Base-by-base conservation (phyloP, 1,139 yeast genomes). In the Tardiomyces digboiensis region DNA sequence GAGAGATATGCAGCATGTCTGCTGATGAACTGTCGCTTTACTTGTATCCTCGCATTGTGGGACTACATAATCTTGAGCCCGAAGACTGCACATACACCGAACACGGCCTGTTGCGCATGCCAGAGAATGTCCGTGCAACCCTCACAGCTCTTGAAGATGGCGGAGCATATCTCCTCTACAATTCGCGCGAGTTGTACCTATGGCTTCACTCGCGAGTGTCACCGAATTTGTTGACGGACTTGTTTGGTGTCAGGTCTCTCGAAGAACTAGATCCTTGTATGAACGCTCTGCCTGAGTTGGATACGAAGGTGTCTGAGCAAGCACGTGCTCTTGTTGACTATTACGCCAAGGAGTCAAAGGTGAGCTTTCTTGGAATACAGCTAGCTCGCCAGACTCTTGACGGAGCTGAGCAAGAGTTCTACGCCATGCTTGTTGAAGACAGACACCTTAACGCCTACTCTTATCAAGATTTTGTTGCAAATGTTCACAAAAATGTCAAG, bases 41-140 rank as follows among this genome's bases (percentile, higher is more conserved):
- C 49, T 69, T 91, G 43, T 91, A 89, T 56, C 98, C 98, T 1
- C 79, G 85, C 4, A 70, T 91, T 49, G 71, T 85, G 39, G 87
- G 86, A 38, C 62, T 89, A 38, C 95, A 88, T 61, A 72, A 77
- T 2, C 63, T 86, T 45, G 68, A 66, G 7, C 82, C 77, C 7
- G 67, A 66, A 14, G 68, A 64, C 29, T 75, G 83, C 38, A 57
- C 71, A 19, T 65, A 70, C 20, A 53, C 58, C 8, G 42, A 40
- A 13, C 67, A 65, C 5, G 75, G 74, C 33, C 61, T 67, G 21
- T 76, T 83, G 60, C 67, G 70, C 18, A 56, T 74, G 48, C 76
- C 88, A 2, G 72, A 73, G 2, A 65, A 70, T 43, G 66, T 64
- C 42, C 71, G 74, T 42, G 75, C 80, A 4, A 64, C 79, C 21